Evolutionary conservation across 139 green algal genomes (phyloP).

Genomic region (Pycnococcus provasolii): DNA sequence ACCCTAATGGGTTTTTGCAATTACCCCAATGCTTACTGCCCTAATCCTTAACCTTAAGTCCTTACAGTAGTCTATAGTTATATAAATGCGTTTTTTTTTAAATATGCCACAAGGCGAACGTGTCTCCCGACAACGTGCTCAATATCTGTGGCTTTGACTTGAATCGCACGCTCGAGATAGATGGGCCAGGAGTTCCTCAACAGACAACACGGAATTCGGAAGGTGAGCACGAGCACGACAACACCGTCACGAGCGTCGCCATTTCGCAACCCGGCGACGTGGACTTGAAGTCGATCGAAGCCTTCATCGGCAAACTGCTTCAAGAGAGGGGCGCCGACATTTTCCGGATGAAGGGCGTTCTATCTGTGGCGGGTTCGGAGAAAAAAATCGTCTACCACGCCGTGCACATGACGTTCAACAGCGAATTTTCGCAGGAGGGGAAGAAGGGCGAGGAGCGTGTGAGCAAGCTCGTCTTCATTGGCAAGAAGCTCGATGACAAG

Average conservation of each 20-base stretch:
- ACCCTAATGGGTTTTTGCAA: too few species aligned
- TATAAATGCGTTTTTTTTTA: too few species aligned
- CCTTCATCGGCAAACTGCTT: constrained; percentile 52
- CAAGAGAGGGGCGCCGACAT: constrained; percentile 59
- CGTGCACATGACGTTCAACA: constrained; percentile 74
- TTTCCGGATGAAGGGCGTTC: constrained; percentile 64
- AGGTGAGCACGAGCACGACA: constrained; percentile 57
- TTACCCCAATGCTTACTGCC: too few species aligned
- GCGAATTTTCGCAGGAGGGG: constrained; percentile 47
- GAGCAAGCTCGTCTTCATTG: constrained; percentile 80
- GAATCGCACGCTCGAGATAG: constrained; percentile 42
- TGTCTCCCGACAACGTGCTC: constrained; percentile 38
- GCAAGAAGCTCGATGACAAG: constrained; percentile 66
- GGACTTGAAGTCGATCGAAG: constrained; percentile 54
- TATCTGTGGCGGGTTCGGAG: constrained; percentile 49
- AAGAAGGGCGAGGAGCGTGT: constrained; percentile 50
- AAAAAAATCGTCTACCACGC: constrained; percentile 72
- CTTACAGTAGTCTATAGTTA: too few species aligned
- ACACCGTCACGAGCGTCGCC: constrained; percentile 44
- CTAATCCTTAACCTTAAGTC: too few species aligned
- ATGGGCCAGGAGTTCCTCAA: constrained; percentile 50
- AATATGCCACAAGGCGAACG: constrained; percentile 33
- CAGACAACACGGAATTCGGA: too few species aligned
- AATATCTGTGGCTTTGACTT: constrained; percentile 46
- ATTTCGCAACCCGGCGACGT: constrained; percentile 38